phyloP scores from a whole-genome alignment of 1,139 yeast genomes.

The Ogataea hybrid region DNA sequence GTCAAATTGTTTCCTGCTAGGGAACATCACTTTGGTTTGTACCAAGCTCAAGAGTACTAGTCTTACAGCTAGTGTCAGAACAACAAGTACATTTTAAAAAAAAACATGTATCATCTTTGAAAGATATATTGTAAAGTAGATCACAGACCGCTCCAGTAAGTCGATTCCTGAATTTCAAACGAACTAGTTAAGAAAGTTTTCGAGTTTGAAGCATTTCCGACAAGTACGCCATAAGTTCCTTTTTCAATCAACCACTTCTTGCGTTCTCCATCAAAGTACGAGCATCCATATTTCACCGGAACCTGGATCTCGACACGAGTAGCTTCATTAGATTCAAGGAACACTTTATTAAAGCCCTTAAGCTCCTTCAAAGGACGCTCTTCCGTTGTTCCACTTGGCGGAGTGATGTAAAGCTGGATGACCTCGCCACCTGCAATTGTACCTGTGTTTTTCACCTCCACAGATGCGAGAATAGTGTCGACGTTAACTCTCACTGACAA shows the following conservation, averaged over 20 bases:
- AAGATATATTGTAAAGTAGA: background rate
- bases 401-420: constrained; percentile 45
- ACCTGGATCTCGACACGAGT: constrained; percentile 31
- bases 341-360: constrained; percentile 52
- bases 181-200: background rate
- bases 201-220: constrained; percentile 33
- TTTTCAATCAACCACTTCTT: constrained; percentile 41
- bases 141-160: background rate
- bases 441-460: constrained; percentile 41
- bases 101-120: too few relatives aligned
- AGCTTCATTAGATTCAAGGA: constrained; percentile 34
- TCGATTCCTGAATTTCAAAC: background rate
- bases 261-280: constrained; percentile 40
- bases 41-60: background rate
- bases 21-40: background rate
- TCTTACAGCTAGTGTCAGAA: background rate
- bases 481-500: constrained; percentile 27
- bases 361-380: constrained; percentile 55
- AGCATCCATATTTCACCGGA: constrained; percentile 39
- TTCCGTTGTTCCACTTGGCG: constrained; percentile 32
- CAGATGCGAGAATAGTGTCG: constrained; percentile 25
- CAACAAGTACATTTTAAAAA: background rate
- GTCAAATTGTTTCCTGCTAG: background rate
- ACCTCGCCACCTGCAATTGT: constrained; percentile 42
- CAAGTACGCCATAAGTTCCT: constrained; percentile 38